phyloP scores from a whole-genome alignment of 2,329 filamentous ascomycete species.

The Fusarium phyllophilum region DNA sequence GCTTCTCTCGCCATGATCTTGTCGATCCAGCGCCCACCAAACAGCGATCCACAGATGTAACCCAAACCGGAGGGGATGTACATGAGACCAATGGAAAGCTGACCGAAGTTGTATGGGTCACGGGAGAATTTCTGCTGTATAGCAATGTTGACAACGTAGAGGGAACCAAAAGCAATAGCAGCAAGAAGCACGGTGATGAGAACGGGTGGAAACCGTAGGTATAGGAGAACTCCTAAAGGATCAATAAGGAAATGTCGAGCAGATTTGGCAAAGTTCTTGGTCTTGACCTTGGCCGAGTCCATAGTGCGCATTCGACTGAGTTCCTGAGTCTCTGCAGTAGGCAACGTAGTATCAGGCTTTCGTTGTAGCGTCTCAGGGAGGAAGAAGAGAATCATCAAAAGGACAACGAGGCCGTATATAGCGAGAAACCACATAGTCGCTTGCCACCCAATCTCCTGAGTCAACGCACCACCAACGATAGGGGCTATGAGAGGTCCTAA shows the following conservation, averaged over 20 bases:
- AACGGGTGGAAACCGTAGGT: constrained; percentile 78
- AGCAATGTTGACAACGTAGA: constrained; percentile 83
- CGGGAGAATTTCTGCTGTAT: constrained; percentile 75
- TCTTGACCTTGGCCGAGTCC: constrained; percentile 68
- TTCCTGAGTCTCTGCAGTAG: constrained; percentile 11
- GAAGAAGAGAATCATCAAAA: constrained; percentile 66
- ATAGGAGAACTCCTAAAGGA: constrained; percentile 75
- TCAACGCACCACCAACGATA: constrained; percentile 79
- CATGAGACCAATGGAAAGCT: constrained; percentile 76
- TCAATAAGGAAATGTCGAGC: constrained; percentile 74
- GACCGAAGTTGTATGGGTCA: constrained; percentile 74
- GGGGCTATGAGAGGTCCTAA: constrained; percentile 79
- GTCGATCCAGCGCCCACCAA: constrained; percentile 83
- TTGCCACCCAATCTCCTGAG: constrained; percentile 76
- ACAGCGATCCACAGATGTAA: constrained; percentile 73
- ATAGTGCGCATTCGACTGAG: constrained; percentile 66
- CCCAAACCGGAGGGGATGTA: constrained; percentile 82
- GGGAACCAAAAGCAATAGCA: constrained; percentile 76
- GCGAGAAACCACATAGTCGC: constrained; percentile 82
- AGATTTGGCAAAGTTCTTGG: constrained; percentile 62
- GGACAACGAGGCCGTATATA: constrained; percentile 71
- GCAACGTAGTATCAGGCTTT: constrained; percentile 30
- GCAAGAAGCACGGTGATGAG: constrained; percentile 78
- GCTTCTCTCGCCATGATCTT: constrained; percentile 83
- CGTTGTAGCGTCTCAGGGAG: constrained; percentile 71